phyloP scores from a whole-genome alignment of 1,139 yeast genomes.

The Blastobotrys capitulatus region DNA sequence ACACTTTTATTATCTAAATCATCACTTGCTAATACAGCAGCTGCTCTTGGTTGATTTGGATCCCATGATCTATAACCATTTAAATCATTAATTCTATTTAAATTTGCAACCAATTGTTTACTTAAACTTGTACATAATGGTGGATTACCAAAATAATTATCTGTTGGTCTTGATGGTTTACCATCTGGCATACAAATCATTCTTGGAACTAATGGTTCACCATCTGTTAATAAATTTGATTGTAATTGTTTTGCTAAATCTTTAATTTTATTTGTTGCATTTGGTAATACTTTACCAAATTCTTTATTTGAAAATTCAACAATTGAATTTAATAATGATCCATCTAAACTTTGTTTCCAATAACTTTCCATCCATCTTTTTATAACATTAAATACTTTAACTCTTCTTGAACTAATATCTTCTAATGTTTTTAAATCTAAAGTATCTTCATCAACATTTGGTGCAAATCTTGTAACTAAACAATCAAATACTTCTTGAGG shows the following conservation, averaged over 20 bases:
- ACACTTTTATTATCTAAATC: slow-evolving; percentile 7
- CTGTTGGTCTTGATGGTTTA: slow-evolving; percentile 9
- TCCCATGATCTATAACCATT: slow-evolving; percentile 17
- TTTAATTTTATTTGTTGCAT: slow-evolving; percentile 25
- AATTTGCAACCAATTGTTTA: slow-evolving; percentile 16
- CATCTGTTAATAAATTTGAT: slow-evolving; percentile 19
- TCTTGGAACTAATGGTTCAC: slow-evolving; percentile 26
- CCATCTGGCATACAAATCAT: slow-evolving; percentile 20
- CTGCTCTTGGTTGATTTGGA: slow-evolving; percentile 8
- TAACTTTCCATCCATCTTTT: slow-evolving; percentile 84
- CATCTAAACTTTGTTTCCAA: slow-evolving; percentile 67
- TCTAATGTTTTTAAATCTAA: slow-evolving; percentile 26
- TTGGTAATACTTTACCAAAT: slow-evolving; percentile 19
- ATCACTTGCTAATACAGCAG: not conserved
- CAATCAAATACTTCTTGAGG: slow-evolving; percentile 67
- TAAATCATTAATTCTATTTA: slow-evolving; percentile 16
- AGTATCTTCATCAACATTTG: slow-evolving; percentile 35
- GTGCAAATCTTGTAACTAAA: slow-evolving; percentile 61
- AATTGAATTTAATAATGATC: slow-evolving; percentile 56
- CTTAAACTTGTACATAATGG: slow-evolving; percentile 13
- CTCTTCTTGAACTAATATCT: slow-evolving; percentile 54
- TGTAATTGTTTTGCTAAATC: slow-evolving; percentile 24
- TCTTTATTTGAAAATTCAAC: slow-evolving; percentile 68
- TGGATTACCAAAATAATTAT: slow-evolving; percentile 6
- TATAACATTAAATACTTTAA: slow-evolving; percentile 60